Conservation (phyloP, 2,329 filamentous ascomycete genomes). For the Colletotrichum tofieldiae region DNA sequence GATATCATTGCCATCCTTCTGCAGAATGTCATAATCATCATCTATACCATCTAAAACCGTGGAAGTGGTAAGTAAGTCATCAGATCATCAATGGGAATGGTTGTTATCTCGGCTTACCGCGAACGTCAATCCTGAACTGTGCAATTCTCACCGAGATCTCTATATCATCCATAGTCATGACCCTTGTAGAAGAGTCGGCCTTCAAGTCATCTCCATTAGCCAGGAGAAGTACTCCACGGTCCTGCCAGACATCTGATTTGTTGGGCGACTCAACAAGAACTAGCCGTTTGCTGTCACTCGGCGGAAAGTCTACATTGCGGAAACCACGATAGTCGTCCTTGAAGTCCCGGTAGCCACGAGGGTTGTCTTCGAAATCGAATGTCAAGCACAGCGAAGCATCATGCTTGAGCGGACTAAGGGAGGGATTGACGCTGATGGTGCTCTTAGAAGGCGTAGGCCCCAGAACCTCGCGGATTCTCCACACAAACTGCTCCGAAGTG, state of each 20-base stretch:
- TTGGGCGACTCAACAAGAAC: not conserved
- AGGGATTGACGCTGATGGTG: not conserved
- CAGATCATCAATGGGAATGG: not conserved
- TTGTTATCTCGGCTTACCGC: not conserved
- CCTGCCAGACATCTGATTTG: not conserved
- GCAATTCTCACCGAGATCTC: not conserved
- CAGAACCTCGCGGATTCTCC: slow-evolving; percentile 8
- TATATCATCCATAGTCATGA: not conserved
- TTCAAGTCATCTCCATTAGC: not conserved
- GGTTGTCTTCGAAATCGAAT: slow-evolving; percentile 15
- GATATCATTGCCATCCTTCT: not conserved
- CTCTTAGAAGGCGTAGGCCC: not conserved
- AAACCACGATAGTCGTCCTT: slow-evolving; percentile 10
- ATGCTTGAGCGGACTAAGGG: not conserved
- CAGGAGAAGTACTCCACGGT: not conserved
- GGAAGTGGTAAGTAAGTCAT: not conserved
- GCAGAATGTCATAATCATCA: slow-evolving; percentile 7
- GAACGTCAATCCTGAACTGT: slow-evolving; percentile 7
- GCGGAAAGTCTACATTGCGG: not conserved
- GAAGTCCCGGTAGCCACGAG: slow-evolving; percentile 12
- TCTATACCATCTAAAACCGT: not conserved
- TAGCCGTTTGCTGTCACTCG: not conserved
- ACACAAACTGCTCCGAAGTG: slow-evolving; percentile 15
- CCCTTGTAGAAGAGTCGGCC: not conserved
- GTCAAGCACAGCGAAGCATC: slow-evolving; percentile 13